Percentiles rank a stretch among this genome's conserved stretches.
Evolutionary conservation across 768 basidiomycete species (phyloP).

Genomic region (Paxillus rubicundulus): DNA sequence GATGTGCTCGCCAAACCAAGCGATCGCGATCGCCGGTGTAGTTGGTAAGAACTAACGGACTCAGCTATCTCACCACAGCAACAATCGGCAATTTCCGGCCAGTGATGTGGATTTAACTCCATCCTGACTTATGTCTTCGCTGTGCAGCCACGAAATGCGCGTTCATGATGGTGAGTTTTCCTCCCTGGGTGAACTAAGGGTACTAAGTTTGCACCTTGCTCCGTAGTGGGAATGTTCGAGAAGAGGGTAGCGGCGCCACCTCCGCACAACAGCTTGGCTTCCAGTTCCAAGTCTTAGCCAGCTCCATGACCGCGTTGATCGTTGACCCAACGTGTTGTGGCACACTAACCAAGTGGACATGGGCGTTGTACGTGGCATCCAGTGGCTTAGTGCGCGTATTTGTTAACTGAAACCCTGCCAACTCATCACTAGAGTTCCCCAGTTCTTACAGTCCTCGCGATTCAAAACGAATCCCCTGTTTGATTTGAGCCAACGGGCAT

Average conservation of each 20-base stretch:
- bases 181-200: neutral
- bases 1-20: slow-evolving; percentile 12
- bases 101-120: no score
- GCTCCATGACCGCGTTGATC: neutral
- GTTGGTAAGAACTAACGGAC: no score
- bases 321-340: neutral
- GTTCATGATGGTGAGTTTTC: no score
- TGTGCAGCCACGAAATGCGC: no score
- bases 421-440: neutral
- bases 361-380: neutral
- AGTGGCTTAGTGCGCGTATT: neutral
- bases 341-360: neutral
- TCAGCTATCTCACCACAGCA: no score
- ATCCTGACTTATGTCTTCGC: no score
- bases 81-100: no score
- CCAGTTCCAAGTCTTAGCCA: neutral
- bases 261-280: neutral
- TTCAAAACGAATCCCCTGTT: neutral
- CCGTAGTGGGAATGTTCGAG: neutral
- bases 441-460: no score
- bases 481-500: neutral
- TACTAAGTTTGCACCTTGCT: neutral
- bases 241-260: neutral
- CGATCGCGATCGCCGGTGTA: neutral
- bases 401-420: neutral